Percentiles rank a stretch among this genome's conserved stretches.
phyloP scores from a whole-genome alignment of 2,329 filamentous ascomycete genomes.

The Nothomitra cinnamomea region DNA sequence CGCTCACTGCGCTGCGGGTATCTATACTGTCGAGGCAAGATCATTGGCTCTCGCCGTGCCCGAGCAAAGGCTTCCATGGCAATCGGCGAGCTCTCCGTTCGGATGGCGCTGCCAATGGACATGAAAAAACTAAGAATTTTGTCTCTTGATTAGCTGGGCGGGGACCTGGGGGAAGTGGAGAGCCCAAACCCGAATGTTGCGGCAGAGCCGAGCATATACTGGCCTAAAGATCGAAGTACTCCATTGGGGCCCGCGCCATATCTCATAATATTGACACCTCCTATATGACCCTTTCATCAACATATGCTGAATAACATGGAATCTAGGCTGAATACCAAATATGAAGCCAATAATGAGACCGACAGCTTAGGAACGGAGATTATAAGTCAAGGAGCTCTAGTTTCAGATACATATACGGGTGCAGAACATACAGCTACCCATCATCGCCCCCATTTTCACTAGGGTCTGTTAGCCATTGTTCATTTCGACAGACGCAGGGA shows the following conservation, averaged over 20 bases:
- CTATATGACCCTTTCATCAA: constrained; percentile 34
- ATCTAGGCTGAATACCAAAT: constrained; percentile 47
- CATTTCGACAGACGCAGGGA: constrained; percentile 15
- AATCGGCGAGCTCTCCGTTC: constrained; percentile 70
- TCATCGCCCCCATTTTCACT: constrained; percentile 98
- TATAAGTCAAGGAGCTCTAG: background rate
- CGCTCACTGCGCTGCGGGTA: background rate
- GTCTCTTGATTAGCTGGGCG: constrained; percentile 4
- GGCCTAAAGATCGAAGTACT: constrained; percentile 82
- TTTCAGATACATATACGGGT: background rate
- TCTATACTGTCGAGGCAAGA: constrained; percentile 30
- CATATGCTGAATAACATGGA: background rate
- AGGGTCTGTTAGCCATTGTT: background rate
- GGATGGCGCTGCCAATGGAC: constrained; percentile 93
- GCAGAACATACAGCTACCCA: constrained; percentile 74
- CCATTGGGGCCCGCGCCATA: constrained; percentile 88
- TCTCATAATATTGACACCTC: constrained; percentile 79
- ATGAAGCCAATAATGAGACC: constrained; percentile 96
- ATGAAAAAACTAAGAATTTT: constrained; percentile 67
- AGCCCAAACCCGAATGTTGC: constrained; percentile 76
- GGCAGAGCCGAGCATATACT: constrained; percentile 91
- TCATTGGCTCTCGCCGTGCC: constrained; percentile 56
- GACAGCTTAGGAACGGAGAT: constrained; percentile 44
- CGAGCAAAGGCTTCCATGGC: constrained; percentile 58
- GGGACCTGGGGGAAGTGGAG: constrained; percentile 8